These are phyloP conservation scores for Acanthamoeba culbertsoni DNA, from an alignment of 208 protist species.

Conservation along the genomic window DNA sequence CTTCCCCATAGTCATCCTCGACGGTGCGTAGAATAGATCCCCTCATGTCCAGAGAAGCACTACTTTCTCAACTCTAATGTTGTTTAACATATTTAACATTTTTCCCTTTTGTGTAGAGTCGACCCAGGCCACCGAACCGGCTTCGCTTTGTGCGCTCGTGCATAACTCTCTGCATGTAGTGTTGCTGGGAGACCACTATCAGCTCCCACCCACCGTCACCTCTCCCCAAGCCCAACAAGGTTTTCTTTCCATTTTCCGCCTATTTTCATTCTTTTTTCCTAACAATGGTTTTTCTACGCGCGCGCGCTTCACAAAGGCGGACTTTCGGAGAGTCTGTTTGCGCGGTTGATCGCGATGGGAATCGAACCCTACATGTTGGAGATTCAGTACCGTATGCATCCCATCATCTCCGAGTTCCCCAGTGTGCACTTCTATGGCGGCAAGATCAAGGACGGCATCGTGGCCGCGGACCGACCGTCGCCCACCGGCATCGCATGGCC, in stretches of 20 bases:
- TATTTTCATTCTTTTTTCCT: too few relatives aligned
- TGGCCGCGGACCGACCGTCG: background rate
- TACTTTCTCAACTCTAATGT: too few relatives aligned
- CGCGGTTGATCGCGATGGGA: slow-evolving; percentile 36
- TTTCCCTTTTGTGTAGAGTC: slow-evolving; percentile 47
- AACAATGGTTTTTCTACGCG: too few relatives aligned
- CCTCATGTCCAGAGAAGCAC: background rate
- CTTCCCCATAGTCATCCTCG: slow-evolving; percentile 48
- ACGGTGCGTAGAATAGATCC: slow-evolving; percentile 29
- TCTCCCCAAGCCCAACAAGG: background rate
- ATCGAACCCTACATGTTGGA: slow-evolving; percentile 54
- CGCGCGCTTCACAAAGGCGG: too few relatives aligned
- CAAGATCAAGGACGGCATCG: slow-evolving; percentile 35
- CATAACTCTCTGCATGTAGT: slow-evolving; percentile 35
- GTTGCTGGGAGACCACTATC: slow-evolving; percentile 58
- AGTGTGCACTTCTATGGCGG: slow-evolving; percentile 59
- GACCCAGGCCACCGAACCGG: slow-evolving; percentile 61
- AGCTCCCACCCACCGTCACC: slow-evolving; percentile 68
- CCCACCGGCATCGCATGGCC: slow-evolving; percentile 59
- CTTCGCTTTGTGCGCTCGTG: slow-evolving; percentile 20
- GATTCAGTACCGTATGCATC: slow-evolving; percentile 70
- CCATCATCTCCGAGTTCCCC: slow-evolving; percentile 57
- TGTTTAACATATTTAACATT: too few relatives aligned
- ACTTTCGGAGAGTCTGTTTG: slow-evolving; percentile 42
- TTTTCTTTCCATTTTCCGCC: background rate